Evolutionary conservation across 2,329 filamentous ascomycete species (phyloP).

Genomic region (Colletotrichum filicis): DNA sequence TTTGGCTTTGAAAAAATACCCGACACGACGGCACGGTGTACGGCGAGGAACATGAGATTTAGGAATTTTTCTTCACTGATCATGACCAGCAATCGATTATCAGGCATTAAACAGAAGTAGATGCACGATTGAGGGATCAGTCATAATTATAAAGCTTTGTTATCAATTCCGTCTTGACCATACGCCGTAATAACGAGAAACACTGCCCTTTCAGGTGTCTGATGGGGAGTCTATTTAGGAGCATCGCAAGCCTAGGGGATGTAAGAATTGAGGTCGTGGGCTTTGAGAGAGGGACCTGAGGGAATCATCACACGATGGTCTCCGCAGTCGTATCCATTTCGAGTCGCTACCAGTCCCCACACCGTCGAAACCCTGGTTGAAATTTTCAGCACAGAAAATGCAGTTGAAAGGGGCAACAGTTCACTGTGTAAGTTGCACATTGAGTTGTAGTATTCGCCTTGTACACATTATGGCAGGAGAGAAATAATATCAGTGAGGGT

Average conservation of each 20-base stretch:
- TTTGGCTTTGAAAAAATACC: conserved; percentile 24
- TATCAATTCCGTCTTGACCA: background rate
- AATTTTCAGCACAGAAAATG: background rate
- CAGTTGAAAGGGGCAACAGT: background rate
- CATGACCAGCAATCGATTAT: conserved; percentile 1
- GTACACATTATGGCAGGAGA: no score
- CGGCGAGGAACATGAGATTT: conserved; percentile 9
- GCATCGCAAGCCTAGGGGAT: background rate
- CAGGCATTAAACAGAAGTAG: conserved; percentile 1
- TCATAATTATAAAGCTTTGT: conserved; percentile 13
- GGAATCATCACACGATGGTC: background rate
- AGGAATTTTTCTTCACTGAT: conserved; percentile 3
- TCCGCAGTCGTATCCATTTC: background rate
- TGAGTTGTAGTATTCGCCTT: no score
- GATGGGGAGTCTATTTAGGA: background rate
- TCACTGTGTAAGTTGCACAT: background rate
- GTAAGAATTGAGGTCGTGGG: background rate
- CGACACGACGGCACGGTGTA: conserved; percentile 15
- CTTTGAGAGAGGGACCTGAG: background rate
- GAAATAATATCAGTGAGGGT: no score
- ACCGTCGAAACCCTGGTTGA: background rate
- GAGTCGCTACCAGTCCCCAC: background rate
- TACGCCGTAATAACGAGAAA: background rate
- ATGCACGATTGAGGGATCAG: conserved; percentile 20
- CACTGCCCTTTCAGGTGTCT: background rate